Evolutionary conservation across 768 basidiomycete genomes (phyloP).

Genomic region (Crassisporium funariophilum): DNA sequence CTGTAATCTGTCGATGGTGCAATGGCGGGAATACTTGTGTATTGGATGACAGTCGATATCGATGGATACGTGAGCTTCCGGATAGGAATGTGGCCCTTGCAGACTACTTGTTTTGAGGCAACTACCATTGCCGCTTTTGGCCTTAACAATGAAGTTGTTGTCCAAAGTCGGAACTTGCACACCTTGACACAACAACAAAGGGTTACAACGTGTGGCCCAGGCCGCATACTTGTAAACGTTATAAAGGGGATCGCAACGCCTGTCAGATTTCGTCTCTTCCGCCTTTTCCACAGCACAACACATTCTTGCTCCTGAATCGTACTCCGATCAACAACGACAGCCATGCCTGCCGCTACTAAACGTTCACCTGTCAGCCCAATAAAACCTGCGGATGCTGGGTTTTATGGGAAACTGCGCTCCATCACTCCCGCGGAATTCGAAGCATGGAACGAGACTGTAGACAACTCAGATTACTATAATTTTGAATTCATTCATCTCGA

Average conservation of each 20-base stretch:
- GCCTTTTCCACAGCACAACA: no score
- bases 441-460: slow-evolving; percentile 13
- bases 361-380: not conserved
- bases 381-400: not conserved
- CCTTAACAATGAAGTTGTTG: slow-evolving; percentile 9
- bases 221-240: no score
- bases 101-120: no score
- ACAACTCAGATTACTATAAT: not conserved
- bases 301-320: not conserved
- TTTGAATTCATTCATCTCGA: slow-evolving; percentile 32
- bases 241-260: no score
- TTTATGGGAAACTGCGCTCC: slow-evolving; percentile 2
- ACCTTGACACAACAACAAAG: no score
- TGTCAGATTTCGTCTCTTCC: no score
- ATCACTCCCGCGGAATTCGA: slow-evolving; percentile 14
- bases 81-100: no score
- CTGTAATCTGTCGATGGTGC: no score
- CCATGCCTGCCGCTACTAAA: not conserved
- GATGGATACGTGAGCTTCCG: no score
- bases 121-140: slow-evolving; percentile 10
- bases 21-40: no score
- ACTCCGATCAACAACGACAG: not conserved
- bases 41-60: no score
- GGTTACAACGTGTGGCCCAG: no score
- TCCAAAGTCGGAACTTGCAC: slow-evolving; percentile 3